Conservation (phyloP, 106 monocot genomes). For the Dendrobium catenatum region DNA sequence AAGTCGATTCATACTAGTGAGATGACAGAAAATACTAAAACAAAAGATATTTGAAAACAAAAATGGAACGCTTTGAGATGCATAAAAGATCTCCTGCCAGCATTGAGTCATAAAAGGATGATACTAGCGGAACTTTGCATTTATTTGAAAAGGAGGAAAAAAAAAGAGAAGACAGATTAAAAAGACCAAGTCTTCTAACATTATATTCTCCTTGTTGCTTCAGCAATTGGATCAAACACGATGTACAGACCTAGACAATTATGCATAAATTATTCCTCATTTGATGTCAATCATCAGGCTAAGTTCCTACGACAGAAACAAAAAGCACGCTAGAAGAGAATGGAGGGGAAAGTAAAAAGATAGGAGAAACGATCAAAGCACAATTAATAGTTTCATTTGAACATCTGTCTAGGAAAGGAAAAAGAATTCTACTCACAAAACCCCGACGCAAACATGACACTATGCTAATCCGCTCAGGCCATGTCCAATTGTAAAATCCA, state of each 20-base stretch:
- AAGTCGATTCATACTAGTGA: not conserved
- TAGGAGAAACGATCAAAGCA: not conserved
- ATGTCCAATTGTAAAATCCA: no score
- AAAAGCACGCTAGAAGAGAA: not conserved
- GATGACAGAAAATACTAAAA: not conserved
- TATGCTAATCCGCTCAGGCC: no score
- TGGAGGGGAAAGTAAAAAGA: not conserved
- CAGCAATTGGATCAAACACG: not conserved
- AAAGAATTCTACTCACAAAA: not conserved
- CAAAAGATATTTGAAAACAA: not conserved
- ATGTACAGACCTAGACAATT: not conserved
- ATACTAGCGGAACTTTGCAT: not conserved
- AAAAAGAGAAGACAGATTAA: not conserved
- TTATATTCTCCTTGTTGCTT: not conserved
- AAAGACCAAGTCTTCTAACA: not conserved
- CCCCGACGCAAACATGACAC: no score
- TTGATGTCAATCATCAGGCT: not conserved
- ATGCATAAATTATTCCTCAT: not conserved
- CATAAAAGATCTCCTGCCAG: not conserved
- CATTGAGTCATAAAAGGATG: not conserved
- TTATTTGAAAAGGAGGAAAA: not conserved
- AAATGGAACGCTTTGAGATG: not conserved
- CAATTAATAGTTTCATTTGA: conserved; percentile 1
- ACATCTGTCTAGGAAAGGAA: not conserved
- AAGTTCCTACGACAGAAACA: not conserved